phyloP scores from a whole-genome alignment of 2,329 filamentous ascomycete genomes.

The Blastomyces gilchristii region DNA sequence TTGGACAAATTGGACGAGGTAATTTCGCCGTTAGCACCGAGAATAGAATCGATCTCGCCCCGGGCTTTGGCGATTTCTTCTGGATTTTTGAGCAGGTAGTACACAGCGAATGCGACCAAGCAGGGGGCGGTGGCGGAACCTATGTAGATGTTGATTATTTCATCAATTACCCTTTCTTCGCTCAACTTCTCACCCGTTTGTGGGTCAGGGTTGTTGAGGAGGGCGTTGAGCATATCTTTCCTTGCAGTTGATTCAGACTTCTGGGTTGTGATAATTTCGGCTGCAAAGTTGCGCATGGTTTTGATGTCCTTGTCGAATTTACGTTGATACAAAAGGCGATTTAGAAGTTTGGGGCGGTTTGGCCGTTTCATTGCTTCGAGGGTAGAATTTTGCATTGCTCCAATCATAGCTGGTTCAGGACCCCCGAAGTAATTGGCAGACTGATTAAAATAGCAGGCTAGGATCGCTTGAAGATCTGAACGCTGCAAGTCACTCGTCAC shows the following conservation, averaged over 20 bases:
- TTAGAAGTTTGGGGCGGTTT: conserved; percentile 43
- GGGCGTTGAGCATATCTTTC: conserved; percentile 51
- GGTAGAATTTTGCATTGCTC: conserved; percentile 47
- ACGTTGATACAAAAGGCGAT: conserved; percentile 42
- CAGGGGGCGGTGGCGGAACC: conserved; percentile 63
- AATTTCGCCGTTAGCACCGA: conserved; percentile 50
- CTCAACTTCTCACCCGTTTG: conserved; percentile 50
- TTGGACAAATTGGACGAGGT: conserved; percentile 49
- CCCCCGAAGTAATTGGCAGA: conserved; percentile 41
- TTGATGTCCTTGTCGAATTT: conserved; percentile 48
- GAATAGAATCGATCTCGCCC: conserved; percentile 55
- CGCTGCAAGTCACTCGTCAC: conserved; percentile 44
- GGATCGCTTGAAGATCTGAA: conserved; percentile 44
- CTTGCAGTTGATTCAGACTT: conserved; percentile 44
- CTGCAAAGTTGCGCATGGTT: conserved; percentile 46
- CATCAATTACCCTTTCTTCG: conserved; percentile 54
- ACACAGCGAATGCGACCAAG: conserved; percentile 54
- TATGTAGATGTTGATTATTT: conserved; percentile 56
- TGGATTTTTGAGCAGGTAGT: conserved; percentile 55
- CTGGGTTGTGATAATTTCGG: conserved; percentile 49
- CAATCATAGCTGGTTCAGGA: conserved; percentile 40
- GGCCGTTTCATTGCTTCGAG: conserved; percentile 48
- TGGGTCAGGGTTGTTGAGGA: conserved; percentile 51
- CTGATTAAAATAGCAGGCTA: conserved; percentile 44
- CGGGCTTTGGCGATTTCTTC: conserved; percentile 51